Evolutionary conservation across 2,329 filamentous ascomycete genomes (phyloP).

Genomic region (Alternaria sp.): DNA sequence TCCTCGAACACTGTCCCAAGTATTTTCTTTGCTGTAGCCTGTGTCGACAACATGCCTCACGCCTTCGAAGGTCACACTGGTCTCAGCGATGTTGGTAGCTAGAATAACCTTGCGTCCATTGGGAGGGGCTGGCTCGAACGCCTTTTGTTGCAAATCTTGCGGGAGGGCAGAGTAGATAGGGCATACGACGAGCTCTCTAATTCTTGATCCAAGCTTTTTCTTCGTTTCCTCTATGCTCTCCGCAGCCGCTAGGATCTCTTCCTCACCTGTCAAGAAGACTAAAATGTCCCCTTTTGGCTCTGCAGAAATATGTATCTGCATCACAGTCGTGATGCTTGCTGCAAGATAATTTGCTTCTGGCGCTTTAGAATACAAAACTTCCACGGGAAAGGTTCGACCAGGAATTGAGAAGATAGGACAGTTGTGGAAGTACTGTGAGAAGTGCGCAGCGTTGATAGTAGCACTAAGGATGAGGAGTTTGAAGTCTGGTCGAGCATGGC

Average conservation of each 20-base stretch:
- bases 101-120: conserved; percentile 85
- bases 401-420: conserved; percentile 81
- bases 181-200: conserved; percentile 87
- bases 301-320: conserved; percentile 90
- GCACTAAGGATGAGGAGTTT: conserved; percentile 75
- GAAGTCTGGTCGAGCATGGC: conserved; percentile 81
- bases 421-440: conserved; percentile 83
- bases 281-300: conserved; percentile 81
- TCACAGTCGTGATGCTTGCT: conserved; percentile 90
- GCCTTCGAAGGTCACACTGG: conserved; percentile 92
- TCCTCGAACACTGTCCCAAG: conserved; percentile 60
- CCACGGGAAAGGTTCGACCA: not conserved
- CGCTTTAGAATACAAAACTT: conserved; percentile 43
- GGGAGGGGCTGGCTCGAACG: conserved; percentile 89
- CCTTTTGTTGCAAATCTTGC: conserved; percentile 47
- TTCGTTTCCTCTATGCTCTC: conserved; percentile 85
- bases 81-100: conserved; percentile 97
- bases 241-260: conserved; percentile 92
- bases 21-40: not conserved
- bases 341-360: conserved; percentile 95
- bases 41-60: not conserved
- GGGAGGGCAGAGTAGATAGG: conserved; percentile 96
- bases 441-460: not conserved
- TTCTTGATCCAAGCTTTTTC: conserved; percentile 82
- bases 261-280: conserved; percentile 93